Base-by-base conservation (phyloP, 768 basidiomycete genomes). In the Collybia nuda region DNA sequence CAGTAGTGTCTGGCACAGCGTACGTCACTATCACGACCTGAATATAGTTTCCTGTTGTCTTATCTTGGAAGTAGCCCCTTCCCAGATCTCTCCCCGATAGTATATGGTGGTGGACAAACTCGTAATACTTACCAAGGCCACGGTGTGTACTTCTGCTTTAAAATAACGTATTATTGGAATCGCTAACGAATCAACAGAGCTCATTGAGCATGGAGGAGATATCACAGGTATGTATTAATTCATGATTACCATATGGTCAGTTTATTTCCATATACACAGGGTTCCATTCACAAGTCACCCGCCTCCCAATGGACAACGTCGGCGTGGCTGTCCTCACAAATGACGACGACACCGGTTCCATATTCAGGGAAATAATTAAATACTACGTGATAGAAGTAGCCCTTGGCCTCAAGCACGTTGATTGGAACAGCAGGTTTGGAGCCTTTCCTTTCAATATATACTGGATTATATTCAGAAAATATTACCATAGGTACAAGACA, bases 81-180 rank as follows among this genome's bases (percentile, higher is more conserved):
- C 35, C 60, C 62, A 1, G 62, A 67, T 41, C 36, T 65, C 14
- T 60, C 58, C 6, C 53, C 57, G 7, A 32, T 51, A 6, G 60
- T 59, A 1, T 70, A 70, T 44, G 68, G 68, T 5, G 66, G 64
- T 5, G 68, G 62, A 4, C 65, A 64, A 43, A 41, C 40, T 28
- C 45, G 50, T 5, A 44, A 43, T 17, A 59, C 53, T 8, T 70
- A 67, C 42, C 51, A 65, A 11, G 65, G 66, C 0, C 61, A 67
- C 40, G 57, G 64, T 67, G 36, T 2, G 52, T 26, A 14, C 14
- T 42, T 28, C 22, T 22, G 2, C 2, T 6, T 35, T 7, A 38
- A 12, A 7, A 23, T 38, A 36, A n/a, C 4, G 7, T 29, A 9
- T 49, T 53, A 6, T 22, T 58, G 37, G 18, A n/a, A 0, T 44